Conservation (phyloP, 176 grass and related monocot genomes). For the Triticum aestivum region DNA sequence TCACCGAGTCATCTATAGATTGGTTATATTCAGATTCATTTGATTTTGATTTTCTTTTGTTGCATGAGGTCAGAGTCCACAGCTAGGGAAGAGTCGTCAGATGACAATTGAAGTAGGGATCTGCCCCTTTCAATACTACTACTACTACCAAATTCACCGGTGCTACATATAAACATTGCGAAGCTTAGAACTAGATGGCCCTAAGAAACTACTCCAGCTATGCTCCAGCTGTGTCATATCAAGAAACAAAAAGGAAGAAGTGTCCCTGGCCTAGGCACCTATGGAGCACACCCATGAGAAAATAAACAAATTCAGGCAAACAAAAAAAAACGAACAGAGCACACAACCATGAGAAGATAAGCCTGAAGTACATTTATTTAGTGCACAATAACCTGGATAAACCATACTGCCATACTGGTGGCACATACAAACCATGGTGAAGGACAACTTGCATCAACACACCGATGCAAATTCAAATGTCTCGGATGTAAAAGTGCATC, state of each 20-base stretch:
- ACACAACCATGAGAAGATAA: not conserved
- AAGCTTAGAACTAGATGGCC: too few species aligned
- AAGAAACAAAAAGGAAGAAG: not conserved
- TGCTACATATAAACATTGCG: too few species aligned
- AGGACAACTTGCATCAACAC: slow-evolving; percentile 41
- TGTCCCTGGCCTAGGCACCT: not conserved
- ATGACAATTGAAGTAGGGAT: too few species aligned
- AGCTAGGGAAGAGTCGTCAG: too few species aligned
- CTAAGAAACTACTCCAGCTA: too few species aligned
- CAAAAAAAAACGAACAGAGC: not conserved
- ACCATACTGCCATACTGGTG: slow-evolving; percentile 4
- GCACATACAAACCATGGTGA: slow-evolving; percentile 20
- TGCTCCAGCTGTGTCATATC: too few species aligned
- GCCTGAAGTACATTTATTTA: slow-evolving; percentile 23
- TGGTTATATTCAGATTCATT: too few species aligned
- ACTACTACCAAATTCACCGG: too few species aligned
- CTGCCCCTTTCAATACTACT: too few species aligned
- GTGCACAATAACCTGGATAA: not conserved
- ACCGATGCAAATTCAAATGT: not conserved
- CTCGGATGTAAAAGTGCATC: slow-evolving; percentile 23
- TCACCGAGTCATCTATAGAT: too few species aligned
- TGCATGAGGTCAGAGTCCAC: too few species aligned
- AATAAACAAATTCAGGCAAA: not conserved
- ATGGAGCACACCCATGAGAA: not conserved
- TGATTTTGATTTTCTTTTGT: too few species aligned